These are phyloP conservation scores for Tulasnella sp. DNA, from an alignment of 768 basidiomycete genomes.

Conservation along the genomic window DNA sequence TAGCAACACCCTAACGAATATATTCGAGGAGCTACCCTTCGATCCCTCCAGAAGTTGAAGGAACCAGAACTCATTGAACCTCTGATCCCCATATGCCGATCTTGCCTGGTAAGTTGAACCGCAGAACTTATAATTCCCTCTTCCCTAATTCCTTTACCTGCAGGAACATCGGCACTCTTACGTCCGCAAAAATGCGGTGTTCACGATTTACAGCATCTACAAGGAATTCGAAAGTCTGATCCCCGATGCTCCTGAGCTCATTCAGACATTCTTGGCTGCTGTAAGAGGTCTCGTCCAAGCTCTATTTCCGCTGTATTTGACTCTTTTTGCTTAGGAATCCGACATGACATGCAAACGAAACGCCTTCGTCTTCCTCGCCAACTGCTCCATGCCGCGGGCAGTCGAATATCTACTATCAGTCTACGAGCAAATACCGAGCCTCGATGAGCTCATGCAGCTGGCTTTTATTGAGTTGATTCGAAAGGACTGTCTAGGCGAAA, in stretches of 20 bases:
- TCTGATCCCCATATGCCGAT: constrained; percentile 85
- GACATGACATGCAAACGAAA: constrained; percentile 97
- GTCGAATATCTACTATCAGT: constrained; percentile 86
- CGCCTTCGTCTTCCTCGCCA: constrained; percentile 90
- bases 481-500: constrained; percentile 81
- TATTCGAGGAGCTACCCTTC: constrained; percentile 94
- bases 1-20: constrained; percentile 99
- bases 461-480: constrained; percentile 90
- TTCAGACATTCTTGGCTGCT: constrained; percentile 92
- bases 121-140: neutral
- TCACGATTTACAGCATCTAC: constrained; percentile 91
- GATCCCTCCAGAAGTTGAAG: constrained; percentile 94
- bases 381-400: constrained; percentile 79
- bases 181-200: constrained; percentile 97
- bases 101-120: constrained; percentile 57
- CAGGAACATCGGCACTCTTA: constrained; percentile 94
- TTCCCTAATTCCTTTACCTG: neutral
- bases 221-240: constrained; percentile 92
- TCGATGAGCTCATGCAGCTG: constrained; percentile 95
- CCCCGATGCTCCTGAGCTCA: constrained; percentile 92
- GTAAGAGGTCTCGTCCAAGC: constrained; percentile 29
- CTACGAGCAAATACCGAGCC: constrained; percentile 71
- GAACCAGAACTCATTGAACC: constrained; percentile 94
- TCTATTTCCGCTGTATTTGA: neutral
- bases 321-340: constrained; percentile 50